phyloP scores from a whole-genome alignment of 2,329 filamentous ascomycete genomes.

The Clonostachys sp. region DNA sequence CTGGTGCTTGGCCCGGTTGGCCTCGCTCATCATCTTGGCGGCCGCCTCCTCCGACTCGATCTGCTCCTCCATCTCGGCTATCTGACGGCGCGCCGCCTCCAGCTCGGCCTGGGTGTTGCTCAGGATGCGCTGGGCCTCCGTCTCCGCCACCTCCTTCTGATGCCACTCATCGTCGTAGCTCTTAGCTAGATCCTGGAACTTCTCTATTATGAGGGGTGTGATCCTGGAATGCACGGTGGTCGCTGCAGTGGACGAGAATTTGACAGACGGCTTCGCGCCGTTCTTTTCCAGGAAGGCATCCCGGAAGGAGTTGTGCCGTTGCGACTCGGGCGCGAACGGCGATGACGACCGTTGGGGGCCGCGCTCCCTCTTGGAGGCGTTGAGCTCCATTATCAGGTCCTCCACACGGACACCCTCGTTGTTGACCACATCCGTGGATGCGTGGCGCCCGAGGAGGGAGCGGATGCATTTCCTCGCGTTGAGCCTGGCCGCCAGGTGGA shows the following conservation, averaged over 20 bases:
- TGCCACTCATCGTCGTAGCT: conserved; percentile 72
- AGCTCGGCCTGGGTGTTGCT: conserved; percentile 66
- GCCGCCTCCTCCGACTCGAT: conserved; percentile 52
- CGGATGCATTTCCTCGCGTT: conserved; percentile 89
- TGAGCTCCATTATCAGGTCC: conserved; percentile 73
- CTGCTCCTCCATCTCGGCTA: conserved; percentile 50
- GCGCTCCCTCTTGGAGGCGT: conserved; percentile 63
- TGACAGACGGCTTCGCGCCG: conserved; percentile 24
- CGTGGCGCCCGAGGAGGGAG: conserved; percentile 72
- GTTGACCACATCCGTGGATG: conserved; percentile 79
- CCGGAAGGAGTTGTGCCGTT: conserved; percentile 48
- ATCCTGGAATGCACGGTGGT: conserved; percentile 67
- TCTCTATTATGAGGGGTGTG: conserved; percentile 64
- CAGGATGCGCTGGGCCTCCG: conserved; percentile 62
- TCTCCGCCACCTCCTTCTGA: conserved; percentile 67
- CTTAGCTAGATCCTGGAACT: conserved; percentile 64
- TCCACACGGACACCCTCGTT: conserved; percentile 78
- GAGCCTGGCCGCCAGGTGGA: conserved; percentile 70
- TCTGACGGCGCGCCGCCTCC: conserved; percentile 52
- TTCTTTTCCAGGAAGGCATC: conserved; percentile 30
- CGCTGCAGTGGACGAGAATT: conserved; percentile 55
- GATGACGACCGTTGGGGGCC: conserved; percentile 72
- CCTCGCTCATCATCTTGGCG: conserved; percentile 44
- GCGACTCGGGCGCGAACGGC: conserved; percentile 60
- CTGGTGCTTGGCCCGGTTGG: conserved; percentile 41